Evolutionary conservation across 257 asterid species (phyloP), one percentile per base, ranked within the genome.

Genomic region (Perilla frutescens): DNA sequence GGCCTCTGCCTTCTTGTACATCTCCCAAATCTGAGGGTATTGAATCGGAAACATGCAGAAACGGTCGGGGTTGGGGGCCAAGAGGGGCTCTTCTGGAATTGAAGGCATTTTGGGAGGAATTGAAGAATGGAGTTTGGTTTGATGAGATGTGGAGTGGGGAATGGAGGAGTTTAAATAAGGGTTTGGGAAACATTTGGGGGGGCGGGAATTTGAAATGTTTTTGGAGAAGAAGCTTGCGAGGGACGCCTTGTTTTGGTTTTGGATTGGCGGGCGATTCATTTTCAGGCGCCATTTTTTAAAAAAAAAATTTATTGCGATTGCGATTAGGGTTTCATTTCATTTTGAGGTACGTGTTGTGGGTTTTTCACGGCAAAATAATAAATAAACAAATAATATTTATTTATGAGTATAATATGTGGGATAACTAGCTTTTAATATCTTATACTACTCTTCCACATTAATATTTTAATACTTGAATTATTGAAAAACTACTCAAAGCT

Each of bases 11-110:
- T 94, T 94, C 85, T 94, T 94, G 85, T 94, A 94, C 97, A 91
- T 90, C 57, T 94, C 99, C 99, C 99, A 94, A 48, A 94, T 85
- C 63, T 95, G 91, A 0, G 97, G 99, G 79, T 95, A 95, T 51
- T 91, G 89, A 32, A 95, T 88, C 2, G 99, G 99, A 74, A 95
- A 95, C 99, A 95, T 95, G 10, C 97, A 95, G 85, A 95, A 92
- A 0, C 99, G 88, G 39, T 92, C 99, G 0, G 93, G 87, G 81
- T 83, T 92, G 2, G 96, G 81, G 47, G 93, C 87, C 32, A 92
- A 81, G 60, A 95, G 79, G 0, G 99, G 99, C 40, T 68, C 73
- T 37, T 68, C 61, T 3, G 50, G 62, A 11, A 68, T 15, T 8
- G 61, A 53, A 2, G 62, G 62, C 73, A 68, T 68, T 6, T 14